These are phyloP conservation scores for Pyrus hybrid DNA, from an alignment of 331 rosid genomes.

Conservation along the genomic window DNA sequence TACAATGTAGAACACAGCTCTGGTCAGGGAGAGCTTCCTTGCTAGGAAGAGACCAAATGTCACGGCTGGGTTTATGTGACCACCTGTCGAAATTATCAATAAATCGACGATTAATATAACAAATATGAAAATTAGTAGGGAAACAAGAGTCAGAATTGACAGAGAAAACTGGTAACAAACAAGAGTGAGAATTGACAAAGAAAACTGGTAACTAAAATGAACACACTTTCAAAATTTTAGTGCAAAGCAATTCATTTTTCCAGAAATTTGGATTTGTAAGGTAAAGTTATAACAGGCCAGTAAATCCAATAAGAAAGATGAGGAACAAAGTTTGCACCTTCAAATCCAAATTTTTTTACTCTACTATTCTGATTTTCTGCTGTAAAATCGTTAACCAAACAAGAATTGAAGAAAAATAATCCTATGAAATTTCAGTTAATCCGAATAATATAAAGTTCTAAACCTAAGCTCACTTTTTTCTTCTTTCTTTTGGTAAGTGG, in stretches of 20 bases:
- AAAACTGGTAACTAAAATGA: too few species aligned
- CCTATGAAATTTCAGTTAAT: background rate
- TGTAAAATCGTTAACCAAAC: background rate
- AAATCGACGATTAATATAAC: background rate
- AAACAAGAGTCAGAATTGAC: background rate
- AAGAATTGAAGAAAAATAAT: background rate
- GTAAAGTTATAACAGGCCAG: background rate
- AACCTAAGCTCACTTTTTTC: background rate
- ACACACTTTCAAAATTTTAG: background rate
- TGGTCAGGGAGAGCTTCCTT: constrained; percentile 33
- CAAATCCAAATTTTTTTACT: background rate
- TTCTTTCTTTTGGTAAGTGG: background rate
- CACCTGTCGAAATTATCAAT: constrained; percentile 15
- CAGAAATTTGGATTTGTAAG: background rate
- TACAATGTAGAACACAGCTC: constrained; percentile 29
- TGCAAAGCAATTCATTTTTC: background rate
- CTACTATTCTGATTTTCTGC: background rate
- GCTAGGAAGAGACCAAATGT: constrained; percentile 41
- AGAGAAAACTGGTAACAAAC: background rate
- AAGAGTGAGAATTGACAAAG: too few species aligned
- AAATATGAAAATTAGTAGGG: background rate
- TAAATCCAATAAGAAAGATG: background rate
- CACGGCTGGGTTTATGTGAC: constrained; percentile 45
- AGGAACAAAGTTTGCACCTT: background rate
- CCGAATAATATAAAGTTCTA: background rate